Evolutionary conservation across 140 eudicot genomes (phyloP), one percentile per base, ranked within the genome.

Genomic region (Bidens hawaiensis): DNA sequence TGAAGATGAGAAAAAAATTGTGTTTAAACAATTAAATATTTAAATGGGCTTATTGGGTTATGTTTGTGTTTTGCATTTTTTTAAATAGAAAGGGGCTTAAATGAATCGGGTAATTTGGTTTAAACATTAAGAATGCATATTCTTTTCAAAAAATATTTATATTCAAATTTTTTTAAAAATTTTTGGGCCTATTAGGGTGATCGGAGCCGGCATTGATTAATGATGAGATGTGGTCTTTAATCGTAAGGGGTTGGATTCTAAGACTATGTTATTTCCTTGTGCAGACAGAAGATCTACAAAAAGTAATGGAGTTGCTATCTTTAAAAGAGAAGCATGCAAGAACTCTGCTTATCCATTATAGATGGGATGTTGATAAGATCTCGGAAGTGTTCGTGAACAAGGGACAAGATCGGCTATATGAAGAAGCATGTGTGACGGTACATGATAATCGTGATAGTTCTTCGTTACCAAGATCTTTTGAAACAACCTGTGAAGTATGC

Each of bases 311-410:
- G 56, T 65, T 84, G 82, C 49, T 88, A 11, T 62, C 85, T 33
- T 16, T 88, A 66, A 79, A 34, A 36, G 94, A 81, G 58, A 89
- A 88, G 60, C 89, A 88, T 38, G 85, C 94, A 4, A 60, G 96
- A 10, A 88, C 94, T 40, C 57, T 87, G 6, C 96, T 87, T 47
- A 87, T 87, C 22, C 82, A 81, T 57, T 75, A 78, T 40, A 84
- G 85, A 3, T 87, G 96, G 96, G 77, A 87, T 42, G 83, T 79
- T 22, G 77, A 79, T 14, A 79, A 56, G 53, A 31, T 81, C 16
- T 38, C 63, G 41, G 31, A 63, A 1, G 80, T 79, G 18, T 65
- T 69, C 26, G 89, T 55, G 26, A 88, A 88, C 62, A 84, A 71
- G 68, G 96, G 94, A 30, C 75, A 75, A 70, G 79, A 62, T 57